A percentile compares a stretch with the other conserved stretches of the same genome.
phyloP scores from a whole-genome alignment of 192 early-diverging fungal genomes.

The Haplosporangium gracile region DNA sequence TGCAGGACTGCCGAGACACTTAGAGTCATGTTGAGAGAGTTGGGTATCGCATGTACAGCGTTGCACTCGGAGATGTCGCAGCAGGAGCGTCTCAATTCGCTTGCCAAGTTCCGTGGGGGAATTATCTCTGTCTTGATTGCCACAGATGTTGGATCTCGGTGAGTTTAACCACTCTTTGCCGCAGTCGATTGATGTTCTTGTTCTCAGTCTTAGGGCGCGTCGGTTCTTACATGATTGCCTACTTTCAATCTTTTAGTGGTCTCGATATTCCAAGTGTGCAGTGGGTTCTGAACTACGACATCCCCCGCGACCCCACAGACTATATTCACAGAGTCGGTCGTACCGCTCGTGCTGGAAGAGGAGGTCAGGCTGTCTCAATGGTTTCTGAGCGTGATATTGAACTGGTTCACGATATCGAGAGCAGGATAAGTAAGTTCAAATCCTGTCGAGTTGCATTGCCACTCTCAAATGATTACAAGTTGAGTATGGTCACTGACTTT shows the following conservation, averaged over 20 bases:
- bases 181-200: background rate
- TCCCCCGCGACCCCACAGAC: slow-evolving; percentile 95
- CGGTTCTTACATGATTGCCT: background rate
- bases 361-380: slow-evolving; percentile 90
- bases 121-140: slow-evolving; percentile 92
- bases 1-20: slow-evolving; percentile 90
- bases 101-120: slow-evolving; percentile 93
- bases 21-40: slow-evolving; percentile 87
- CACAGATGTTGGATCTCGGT: slow-evolving; percentile 97
- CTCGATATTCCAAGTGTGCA: slow-evolving; percentile 97
- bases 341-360: slow-evolving; percentile 96
- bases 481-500: background rate
- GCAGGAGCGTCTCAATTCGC: slow-evolving; percentile 86
- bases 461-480: background rate
- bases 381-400: slow-evolving; percentile 90
- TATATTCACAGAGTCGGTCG: slow-evolving; percentile 99
- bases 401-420: slow-evolving; percentile 93
- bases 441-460: background rate
- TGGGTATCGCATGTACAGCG: slow-evolving; percentile 92
- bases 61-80: slow-evolving; percentile 96
- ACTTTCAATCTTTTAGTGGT: slow-evolving; percentile 70
- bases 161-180: slow-evolving; percentile 22
- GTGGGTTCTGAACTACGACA: slow-evolving; percentile 94
- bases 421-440: slow-evolving; percentile 70
- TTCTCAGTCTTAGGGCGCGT: background rate